Evolutionary conservation across 1,284 basidiomycete species (phyloP).

Genomic region (Moesziomyces sp.): DNA sequence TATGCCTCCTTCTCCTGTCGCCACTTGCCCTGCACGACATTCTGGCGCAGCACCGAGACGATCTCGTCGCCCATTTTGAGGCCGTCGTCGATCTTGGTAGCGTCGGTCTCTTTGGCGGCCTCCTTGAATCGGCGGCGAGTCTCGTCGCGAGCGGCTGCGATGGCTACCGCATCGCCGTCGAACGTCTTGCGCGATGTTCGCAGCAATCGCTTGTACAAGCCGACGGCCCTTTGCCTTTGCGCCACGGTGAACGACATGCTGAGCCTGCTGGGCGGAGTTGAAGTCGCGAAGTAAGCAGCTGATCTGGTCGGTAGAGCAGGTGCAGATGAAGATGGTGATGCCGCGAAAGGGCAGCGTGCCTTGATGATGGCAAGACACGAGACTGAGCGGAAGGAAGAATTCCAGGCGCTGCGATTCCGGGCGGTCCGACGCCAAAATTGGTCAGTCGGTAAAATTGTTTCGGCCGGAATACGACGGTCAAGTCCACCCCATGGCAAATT

Average conservation of each 20-base stretch:
- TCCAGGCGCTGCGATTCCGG: no score
- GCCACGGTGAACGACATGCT: conserved; percentile 47
- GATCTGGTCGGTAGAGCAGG: not conserved
- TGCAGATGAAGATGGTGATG: not conserved
- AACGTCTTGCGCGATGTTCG: conserved; percentile 61
- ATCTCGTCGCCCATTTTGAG: conserved; percentile 63
- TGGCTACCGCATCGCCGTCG: conserved; percentile 46
- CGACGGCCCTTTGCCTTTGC: conserved; percentile 55
- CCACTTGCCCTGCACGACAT: conserved; percentile 65
- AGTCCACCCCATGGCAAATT: no score
- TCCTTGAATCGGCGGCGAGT: conserved; percentile 51
- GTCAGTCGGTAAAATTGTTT: conserved; percentile 7
- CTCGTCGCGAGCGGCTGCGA: conserved; percentile 51
- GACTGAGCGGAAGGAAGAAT: conserved; percentile 4
- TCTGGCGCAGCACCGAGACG: conserved; percentile 55
- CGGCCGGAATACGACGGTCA: not conserved
- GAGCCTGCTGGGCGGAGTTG: not conserved
- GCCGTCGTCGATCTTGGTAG: conserved; percentile 54
- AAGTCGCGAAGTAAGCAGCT: no score
- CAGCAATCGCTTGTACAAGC: conserved; percentile 62
- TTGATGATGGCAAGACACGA: no score
- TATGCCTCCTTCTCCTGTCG: conserved; percentile 45
- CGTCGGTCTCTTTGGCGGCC: conserved; percentile 48
- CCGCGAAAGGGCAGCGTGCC: not conserved
- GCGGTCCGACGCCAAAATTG: conserved; percentile 4